Base-by-base conservation (phyloP, 1,284 basidiomycete genomes). In the Apiotrichum montevideense region DNA sequence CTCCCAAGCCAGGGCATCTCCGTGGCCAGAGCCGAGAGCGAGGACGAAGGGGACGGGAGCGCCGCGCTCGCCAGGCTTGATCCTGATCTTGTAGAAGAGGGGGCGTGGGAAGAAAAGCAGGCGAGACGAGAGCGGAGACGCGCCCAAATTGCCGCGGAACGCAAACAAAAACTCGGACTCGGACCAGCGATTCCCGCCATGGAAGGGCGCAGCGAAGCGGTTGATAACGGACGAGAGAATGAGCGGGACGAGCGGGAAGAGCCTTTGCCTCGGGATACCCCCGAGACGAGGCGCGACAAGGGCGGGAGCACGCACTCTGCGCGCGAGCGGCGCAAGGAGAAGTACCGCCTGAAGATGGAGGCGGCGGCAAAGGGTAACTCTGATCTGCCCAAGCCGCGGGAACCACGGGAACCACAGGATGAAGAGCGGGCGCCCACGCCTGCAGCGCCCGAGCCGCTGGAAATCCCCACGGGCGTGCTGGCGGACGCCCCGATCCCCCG, bases 1-100 rank as follows among this genome's bases (percentile, higher is more conserved):
- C 58, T 65, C 3, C 71, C 72, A 9, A 54, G 34, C 1, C 40
- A 48, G 33, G 54, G 51, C 14, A 14, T 15, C 45, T 37, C 13
- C 4, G 10, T 39, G 3, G 45, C 29, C 29, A 46, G 55, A 15
- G 37, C 35, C 2, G n/a, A 58, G 15, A 45, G 46, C 32, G 51
- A 55, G 35, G 57, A 56, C 45, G 51, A 55, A 3, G 42, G 48
- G 35, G 54, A 58, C 21, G 43, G 32, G 40, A 49, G 47, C n/a
- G 50, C 48, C 21, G 54, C 51, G 46, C 53, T 15, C 13, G 41
- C 41, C 10, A 42, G n/a, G 37, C 37, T 39, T 37, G 29, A 29
- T 29, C 29, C 29, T 29, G 29, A 29, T 29, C 29, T 29, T 29
- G 29, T 29, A 3, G 29, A 29, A 29, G 29, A 3, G 29, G 29